Evolutionary conservation across 192 early-diverging fungal species (phyloP), one percentile per base, ranked within the genome.

Genomic region (Coemansia sp.): DNA sequence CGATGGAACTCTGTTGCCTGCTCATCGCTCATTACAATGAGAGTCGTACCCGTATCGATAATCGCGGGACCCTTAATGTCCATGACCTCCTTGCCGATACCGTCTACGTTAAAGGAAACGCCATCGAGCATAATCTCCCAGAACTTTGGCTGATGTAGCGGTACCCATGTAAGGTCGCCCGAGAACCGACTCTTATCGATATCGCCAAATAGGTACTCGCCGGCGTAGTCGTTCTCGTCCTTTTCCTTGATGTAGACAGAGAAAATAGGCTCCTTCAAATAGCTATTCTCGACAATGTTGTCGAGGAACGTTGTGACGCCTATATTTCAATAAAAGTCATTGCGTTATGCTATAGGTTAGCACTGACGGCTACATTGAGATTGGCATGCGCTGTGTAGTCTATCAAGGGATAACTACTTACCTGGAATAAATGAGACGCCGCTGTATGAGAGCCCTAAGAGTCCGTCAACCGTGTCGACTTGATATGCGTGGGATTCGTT

Each of bases 401-500:
- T 48, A n/a, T 48, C 46, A 9, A 48, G n/a, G 9, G 6, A 31
- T 10, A 1, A 6, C 2, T 10, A 29, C 69, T 69, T 83, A 75
- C 80, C 81, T 61, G 73, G 76, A 53, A 84, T 87, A 81, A 68
- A 84, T 21, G 81, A 78, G 12, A 84, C 74, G 9, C 77, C 81
- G 68, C 81, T 84, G 50, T 87, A 89, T 1, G 86, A 87, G 1
- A 91, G 75, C n/a, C 90, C 90, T 64, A 91, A 83, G 32, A 90
- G 82, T 3, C 90, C 90, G 58, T 91, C 90, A 3, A 90, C 77
- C 3, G 84, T 85, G 58, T 85, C 76, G n/a, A 87, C 78, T 25
- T 77, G 75, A 59, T 89, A 89, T 7, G 78, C 75, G 11, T 62
- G 69, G 0, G 90, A 89, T 46, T 88, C 87, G 31, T 77, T 71